phyloP scores from a whole-genome alignment of 202 grass and related monocot species.

The Digitaria exilis region DNA sequence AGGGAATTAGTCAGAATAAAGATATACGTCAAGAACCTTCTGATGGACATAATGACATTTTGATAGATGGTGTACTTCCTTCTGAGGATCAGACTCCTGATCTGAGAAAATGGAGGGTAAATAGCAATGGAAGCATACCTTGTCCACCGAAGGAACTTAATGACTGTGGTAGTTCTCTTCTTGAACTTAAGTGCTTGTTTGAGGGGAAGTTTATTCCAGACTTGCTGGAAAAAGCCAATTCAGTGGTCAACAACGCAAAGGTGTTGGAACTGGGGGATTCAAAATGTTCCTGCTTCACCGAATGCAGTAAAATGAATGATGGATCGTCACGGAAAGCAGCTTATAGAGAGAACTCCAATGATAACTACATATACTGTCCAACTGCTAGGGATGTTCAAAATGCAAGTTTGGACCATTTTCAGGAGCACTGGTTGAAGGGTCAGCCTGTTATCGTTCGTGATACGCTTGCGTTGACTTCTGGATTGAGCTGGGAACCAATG shows the following conservation, averaged over 20 bases:
- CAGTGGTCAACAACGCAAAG: neutral
- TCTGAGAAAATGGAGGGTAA: constrained; percentile 45
- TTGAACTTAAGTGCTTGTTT: constrained; percentile 71
- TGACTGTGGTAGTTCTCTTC: constrained; percentile 61
- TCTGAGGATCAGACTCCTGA: neutral
- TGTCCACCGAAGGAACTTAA: constrained; percentile 65
- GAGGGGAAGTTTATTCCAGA: constrained; percentile 38
- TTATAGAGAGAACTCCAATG: constrained; percentile 53
- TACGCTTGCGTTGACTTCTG: constrained; percentile 75
- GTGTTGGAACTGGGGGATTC: neutral
- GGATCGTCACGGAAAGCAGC: constrained; percentile 38
- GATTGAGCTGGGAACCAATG: constrained; percentile 97
- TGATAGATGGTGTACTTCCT: neutral
- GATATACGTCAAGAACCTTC: neutral
- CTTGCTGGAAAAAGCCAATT: constrained; percentile 43
- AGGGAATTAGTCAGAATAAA: neutral
- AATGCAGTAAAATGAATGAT: constrained; percentile 14
- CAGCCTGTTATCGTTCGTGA: constrained; percentile 81
- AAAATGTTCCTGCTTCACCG: constrained; percentile 50
- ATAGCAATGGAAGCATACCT: constrained; percentile 63
- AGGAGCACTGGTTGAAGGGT: constrained; percentile 87
- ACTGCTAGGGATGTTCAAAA: constrained; percentile 53
- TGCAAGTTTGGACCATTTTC: constrained; percentile 67
- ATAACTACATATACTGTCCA: constrained; percentile 78
- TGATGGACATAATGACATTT: constrained; percentile 6